Percentiles rank a stretch among this genome's conserved stretches.
Evolutionary conservation across 2,329 filamentous ascomycete species (phyloP).

Genomic region (Chaetothyriales sp.): DNA sequence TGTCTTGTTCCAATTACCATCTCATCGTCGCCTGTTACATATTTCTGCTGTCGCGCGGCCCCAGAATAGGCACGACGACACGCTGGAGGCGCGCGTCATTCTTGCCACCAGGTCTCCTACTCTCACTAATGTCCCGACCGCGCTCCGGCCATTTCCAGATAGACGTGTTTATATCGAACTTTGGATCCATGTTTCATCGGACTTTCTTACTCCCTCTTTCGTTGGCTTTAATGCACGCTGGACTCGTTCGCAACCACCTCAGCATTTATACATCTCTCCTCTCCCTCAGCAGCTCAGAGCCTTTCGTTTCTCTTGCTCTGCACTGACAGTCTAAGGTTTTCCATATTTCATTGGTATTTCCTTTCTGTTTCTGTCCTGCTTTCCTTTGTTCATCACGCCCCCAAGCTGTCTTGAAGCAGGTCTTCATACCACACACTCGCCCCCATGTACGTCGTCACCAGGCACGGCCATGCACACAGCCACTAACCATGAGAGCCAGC

Average conservation of each 20-base stretch:
- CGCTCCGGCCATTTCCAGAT: background rate
- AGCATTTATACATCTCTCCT: background rate
- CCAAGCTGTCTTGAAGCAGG: constrained; percentile 12
- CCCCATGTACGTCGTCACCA: constrained; percentile 9
- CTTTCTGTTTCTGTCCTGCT: constrained; percentile 9
- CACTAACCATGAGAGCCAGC: constrained; percentile 15
- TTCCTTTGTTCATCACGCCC: constrained; percentile 14
- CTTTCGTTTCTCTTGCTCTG: constrained; percentile 18
- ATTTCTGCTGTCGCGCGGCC: background rate
- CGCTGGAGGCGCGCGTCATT: background rate
- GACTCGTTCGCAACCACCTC: background rate
- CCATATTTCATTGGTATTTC: constrained; percentile 12
- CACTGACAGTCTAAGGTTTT: constrained; percentile 9
- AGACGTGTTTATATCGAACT: background rate
- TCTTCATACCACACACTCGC: constrained; percentile 11
- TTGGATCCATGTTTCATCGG: background rate
- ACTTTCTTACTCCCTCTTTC: background rate
- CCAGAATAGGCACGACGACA: background rate
- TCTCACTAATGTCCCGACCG: background rate
- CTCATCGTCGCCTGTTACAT: background rate
- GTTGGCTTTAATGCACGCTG: background rate
- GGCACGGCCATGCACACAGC: constrained; percentile 4
- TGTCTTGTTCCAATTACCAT: background rate
- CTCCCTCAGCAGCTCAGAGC: constrained; percentile 13
- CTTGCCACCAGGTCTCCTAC: background rate